phyloP scores from a whole-genome alignment of 2,329 filamentous ascomycete species.

The Trichoderma breve region DNA sequence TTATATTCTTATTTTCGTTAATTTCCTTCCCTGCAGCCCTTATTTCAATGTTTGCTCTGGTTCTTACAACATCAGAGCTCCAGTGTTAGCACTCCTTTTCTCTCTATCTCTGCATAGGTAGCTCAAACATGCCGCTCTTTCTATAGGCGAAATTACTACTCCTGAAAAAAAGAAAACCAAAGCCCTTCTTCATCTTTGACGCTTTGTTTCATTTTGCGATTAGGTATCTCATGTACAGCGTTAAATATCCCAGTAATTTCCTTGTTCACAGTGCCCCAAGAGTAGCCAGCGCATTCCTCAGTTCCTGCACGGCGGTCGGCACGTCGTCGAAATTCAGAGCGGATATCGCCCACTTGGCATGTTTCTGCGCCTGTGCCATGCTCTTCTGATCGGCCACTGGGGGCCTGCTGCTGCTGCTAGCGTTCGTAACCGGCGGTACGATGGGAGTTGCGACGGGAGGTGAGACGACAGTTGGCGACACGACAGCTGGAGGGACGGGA shows the following conservation, averaged over 20 bases:
- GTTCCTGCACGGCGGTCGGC: constrained; percentile 80
- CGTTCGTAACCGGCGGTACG: constrained; percentile 16
- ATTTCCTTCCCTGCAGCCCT: background rate
- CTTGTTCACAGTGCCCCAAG: constrained; percentile 56
- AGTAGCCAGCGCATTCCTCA: constrained; percentile 69
- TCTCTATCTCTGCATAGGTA: constrained; percentile 6
- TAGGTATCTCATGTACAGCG: background rate
- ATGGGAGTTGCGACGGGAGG: constrained; percentile 22
- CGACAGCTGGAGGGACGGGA: constrained; percentile 25
- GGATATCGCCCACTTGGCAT: constrained; percentile 95
- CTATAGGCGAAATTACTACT: constrained; percentile 1
- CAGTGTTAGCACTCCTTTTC: background rate
- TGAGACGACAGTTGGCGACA: background rate
- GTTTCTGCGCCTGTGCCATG: constrained; percentile 82
- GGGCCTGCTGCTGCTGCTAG: background rate
- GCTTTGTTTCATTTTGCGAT: background rate
- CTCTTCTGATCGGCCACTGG: constrained; percentile 46
- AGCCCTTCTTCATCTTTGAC: background rate
- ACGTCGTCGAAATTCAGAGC: constrained; percentile 97
- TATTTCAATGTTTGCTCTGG: background rate
- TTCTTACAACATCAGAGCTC: background rate
- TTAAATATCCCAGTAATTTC: background rate
- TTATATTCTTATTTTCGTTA: background rate
- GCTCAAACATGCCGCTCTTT: constrained; percentile 1
- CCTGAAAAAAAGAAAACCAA: background rate